Evolutionary conservation across 805 yeast species (phyloP).

Genomic region (Spathaspora passalidarum): DNA sequence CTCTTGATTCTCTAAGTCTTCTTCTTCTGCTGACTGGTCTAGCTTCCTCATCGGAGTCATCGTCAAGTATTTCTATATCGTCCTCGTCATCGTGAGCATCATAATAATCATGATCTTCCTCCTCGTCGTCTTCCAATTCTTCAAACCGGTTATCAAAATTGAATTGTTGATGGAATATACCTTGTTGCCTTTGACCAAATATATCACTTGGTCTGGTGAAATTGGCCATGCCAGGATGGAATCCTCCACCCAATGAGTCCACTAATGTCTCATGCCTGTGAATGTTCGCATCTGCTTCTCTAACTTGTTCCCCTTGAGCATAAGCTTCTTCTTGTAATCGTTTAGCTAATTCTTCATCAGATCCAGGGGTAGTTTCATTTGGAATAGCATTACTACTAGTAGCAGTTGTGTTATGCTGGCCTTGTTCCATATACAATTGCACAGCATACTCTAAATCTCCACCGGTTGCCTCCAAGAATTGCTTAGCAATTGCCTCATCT

Average conservation of each 20-base stretch:
- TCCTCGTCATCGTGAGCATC: conserved; percentile 30
- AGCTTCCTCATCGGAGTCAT: conserved; percentile 26
- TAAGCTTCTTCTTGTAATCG: conserved; percentile 65
- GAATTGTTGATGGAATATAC: conserved; percentile 59
- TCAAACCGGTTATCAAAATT: conserved; percentile 31
- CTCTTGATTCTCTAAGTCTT: conserved; percentile 20
- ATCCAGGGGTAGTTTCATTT: conserved; percentile 4
- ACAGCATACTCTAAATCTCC: conserved; percentile 82
- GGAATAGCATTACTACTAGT: conserved; percentile 8
- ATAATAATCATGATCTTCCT: conserved; percentile 23
- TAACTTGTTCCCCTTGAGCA: conserved; percentile 25
- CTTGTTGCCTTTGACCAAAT: conserved; percentile 47
- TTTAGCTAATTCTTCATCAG: conserved; percentile 57
- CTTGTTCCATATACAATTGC: conserved; percentile 68
- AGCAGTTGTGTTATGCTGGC: conserved; percentile 13
- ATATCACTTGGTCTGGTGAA: conserved; percentile 35
- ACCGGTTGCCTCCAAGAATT: conserved; percentile 76
- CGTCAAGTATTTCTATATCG: conserved; percentile 24
- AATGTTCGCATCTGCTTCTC: conserved; percentile 72
- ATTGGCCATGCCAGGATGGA: not conserved
- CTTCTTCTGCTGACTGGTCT: conserved; percentile 28
- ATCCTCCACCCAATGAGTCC: conserved; percentile 26
- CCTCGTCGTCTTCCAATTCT: conserved; percentile 20
- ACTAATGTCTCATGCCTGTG: conserved; percentile 75
- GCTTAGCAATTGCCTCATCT: conserved; percentile 65